These are phyloP conservation scores for Ampelomyces quisqualis DNA, from an alignment of 2,329 filamentous ascomycete genomes.

Conservation along the genomic window DNA sequence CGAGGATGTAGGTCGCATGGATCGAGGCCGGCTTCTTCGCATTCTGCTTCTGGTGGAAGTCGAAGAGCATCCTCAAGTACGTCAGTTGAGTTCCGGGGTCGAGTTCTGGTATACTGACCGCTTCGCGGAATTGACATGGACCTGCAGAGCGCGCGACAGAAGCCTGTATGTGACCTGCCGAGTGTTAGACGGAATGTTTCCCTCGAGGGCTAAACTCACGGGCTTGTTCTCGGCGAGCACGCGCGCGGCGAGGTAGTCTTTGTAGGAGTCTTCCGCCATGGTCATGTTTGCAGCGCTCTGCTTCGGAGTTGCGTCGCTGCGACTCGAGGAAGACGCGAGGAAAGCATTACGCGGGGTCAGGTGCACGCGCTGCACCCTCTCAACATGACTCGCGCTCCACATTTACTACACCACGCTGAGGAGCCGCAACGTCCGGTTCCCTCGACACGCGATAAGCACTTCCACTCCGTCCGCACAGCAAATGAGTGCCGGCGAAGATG, in stretches of 20 bases:
- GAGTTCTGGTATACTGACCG: constrained; percentile 58
- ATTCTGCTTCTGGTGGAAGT: constrained; percentile 80
- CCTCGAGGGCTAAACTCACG: too few relatives aligned
- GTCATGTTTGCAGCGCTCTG: constrained; percentile 1
- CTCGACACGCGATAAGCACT: too few relatives aligned
- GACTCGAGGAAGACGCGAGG: neutral
- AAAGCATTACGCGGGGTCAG: constrained; percentile 30
- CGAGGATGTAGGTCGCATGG: constrained; percentile 90
- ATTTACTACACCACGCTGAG: too few relatives aligned
- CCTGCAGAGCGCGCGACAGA: constrained; percentile 76
- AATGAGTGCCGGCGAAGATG: constrained; percentile 47
- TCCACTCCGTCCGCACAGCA: neutral
- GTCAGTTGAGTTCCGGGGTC: constrained; percentile 17
- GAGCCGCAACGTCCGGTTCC: neutral
- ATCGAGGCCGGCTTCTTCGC: constrained; percentile 69
- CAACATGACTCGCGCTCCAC: constrained; percentile 28
- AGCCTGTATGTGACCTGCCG: constrained; percentile 80
- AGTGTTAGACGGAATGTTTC: too few relatives aligned
- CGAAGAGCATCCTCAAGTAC: constrained; percentile 71
- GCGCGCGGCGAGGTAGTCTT: constrained; percentile 70
- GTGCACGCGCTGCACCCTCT: constrained; percentile 31
- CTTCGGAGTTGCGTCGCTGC: neutral
- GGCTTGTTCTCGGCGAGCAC: constrained; percentile 74
- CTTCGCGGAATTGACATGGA: constrained; percentile 86
- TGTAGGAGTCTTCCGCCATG: constrained; percentile 62